A percentile compares a stretch with the other conserved stretches of the same genome.
These are phyloP conservation scores for Pleodorina starrii DNA, from an alignment of 139 green algal genomes.

Conservation along the genomic window DNA sequence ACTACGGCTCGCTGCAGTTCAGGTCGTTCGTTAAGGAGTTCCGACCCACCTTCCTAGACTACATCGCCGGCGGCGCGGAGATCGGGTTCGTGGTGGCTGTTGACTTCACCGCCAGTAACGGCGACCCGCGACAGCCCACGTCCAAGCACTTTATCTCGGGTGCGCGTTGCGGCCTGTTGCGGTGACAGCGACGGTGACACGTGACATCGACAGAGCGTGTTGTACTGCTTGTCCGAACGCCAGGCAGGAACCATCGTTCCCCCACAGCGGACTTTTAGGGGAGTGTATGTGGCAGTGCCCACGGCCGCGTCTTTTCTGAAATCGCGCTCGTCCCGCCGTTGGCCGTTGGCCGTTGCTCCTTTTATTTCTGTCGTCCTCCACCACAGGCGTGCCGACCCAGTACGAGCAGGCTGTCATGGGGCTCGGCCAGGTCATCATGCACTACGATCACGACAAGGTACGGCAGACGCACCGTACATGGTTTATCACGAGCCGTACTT, in stretches of 20 bases:
- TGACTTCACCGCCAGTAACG: constrained; percentile 70
- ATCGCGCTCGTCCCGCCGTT: too few species aligned
- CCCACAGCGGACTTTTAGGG: too few species aligned
- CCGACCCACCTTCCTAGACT: constrained; percentile 63
- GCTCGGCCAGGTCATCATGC: constrained; percentile 61
- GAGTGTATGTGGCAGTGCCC: too few species aligned
- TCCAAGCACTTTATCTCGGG: constrained; percentile 60
- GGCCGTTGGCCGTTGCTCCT: too few species aligned
- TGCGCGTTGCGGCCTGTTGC: too few species aligned
- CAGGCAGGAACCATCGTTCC: too few species aligned
- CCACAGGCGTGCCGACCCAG: constrained; percentile 45
- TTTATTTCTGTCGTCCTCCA: background rate
- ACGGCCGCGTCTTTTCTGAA: too few species aligned
- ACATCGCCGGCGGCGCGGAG: constrained; percentile 55
- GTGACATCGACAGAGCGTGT: too few species aligned
- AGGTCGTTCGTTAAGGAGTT: background rate
- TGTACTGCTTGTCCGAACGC: too few species aligned
- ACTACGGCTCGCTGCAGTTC: constrained; percentile 15
- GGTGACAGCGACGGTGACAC: too few species aligned
- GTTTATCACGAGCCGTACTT: too few species aligned
- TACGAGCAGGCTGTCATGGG: constrained; percentile 68
- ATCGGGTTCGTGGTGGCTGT: constrained; percentile 68
- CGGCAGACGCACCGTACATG: too few species aligned
- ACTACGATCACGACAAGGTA: constrained; percentile 64
- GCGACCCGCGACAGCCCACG: constrained; percentile 47